Percentiles rank a stretch among this genome's conserved stretches.
phyloP scores from a whole-genome alignment of 768 basidiomycete genomes.

The Trametes gibbosa region DNA sequence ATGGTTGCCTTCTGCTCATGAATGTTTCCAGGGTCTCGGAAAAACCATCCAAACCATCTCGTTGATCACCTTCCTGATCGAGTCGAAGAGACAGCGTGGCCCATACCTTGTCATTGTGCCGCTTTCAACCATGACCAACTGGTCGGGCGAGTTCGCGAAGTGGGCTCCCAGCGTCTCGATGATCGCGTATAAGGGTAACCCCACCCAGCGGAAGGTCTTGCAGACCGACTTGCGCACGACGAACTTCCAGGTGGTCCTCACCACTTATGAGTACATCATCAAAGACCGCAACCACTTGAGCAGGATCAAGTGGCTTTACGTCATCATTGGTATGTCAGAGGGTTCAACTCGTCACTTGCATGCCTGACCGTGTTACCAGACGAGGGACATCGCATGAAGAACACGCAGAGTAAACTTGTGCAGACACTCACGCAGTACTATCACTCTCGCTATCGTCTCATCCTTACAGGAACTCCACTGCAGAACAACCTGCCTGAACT shows the following conservation, averaged over 20 bases:
- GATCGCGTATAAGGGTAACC: constrained; percentile 91
- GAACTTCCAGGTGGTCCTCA: constrained; percentile 89
- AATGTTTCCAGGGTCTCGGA: constrained; percentile 73
- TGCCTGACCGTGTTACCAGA: constrained; percentile 41
- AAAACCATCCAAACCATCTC: constrained; percentile 96
- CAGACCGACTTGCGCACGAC: constrained; percentile 75
- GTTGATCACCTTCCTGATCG: constrained; percentile 92
- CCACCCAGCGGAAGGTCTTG: constrained; percentile 71
- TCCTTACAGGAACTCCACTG: constrained; percentile 92
- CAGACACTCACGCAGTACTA: constrained; percentile 92
- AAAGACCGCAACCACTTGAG: constrained; percentile 89
- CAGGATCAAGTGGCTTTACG: constrained; percentile 94
- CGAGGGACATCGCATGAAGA: constrained; percentile 98
- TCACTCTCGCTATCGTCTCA: constrained; percentile 88
- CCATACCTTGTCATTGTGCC: constrained; percentile 96
- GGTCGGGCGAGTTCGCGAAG: constrained; percentile 95
- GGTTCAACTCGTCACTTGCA: constrained; percentile 20
- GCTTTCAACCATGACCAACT: constrained; percentile 94
- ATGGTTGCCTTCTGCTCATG: constrained; percentile 4
- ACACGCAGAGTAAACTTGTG: constrained; percentile 83
- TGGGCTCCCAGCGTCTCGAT: constrained; percentile 86
- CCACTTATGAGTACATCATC: constrained; percentile 97
- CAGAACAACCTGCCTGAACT: constrained; percentile 97
- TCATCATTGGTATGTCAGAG: constrained; percentile 75
- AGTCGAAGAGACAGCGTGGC: constrained; percentile 84